Base-by-base conservation (phyloP, 257 asterid species). In the Euphrasia confusa region DNA sequence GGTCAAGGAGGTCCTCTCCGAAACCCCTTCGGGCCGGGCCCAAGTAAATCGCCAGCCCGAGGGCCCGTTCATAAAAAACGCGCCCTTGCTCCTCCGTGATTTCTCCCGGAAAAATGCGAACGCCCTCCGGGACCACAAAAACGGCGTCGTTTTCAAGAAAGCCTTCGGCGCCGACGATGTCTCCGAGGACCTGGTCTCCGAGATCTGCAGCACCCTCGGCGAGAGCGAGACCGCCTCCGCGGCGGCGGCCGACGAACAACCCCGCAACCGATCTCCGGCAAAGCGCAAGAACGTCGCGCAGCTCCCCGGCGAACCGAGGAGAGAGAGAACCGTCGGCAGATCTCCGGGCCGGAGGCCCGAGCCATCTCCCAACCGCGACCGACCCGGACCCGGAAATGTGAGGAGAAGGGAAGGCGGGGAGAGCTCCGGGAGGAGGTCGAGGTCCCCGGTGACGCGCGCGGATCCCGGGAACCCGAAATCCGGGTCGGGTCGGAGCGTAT, bases 1-100 rank as follows among this genome's bases (percentile, higher is more conserved):
- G 0, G 89, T 89, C 14, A 89, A 89, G 39, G 94, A 89, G 61
- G 86, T 89, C 10, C 81, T 89, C 45, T 78, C 94, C 0, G 97
- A 87, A 68, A 81, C 86, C 49, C 86, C 63, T 4, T 28, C 71
- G 62, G 60, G 17, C 9, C 8, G 42, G 4, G 40, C 2, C 61
- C 63, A 39, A 30, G 54, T 42, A 8, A 54, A 40, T 52, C 72
- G 66, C 64, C 60, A 10, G 10, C 27, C 3, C 8, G 73, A 67
- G 21, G 74, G 74, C 71, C 80, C 74, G 10, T 74, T 82, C 69
- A 73, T 74, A 50, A 76, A 68, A 44, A 4, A 79, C 17, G 77
- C 81, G 0, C 80, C 87, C 0, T 27, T 73, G 8, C 40, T 57
- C 1, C 13, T 76, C 1, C 62, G 59, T 0, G 65, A 66, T 27